Percentiles rank a stretch among this genome's conserved stretches.
Conservation (phyloP, 2,329 filamentous ascomycete species). For the Ophiocordyceps australis region DNA sequence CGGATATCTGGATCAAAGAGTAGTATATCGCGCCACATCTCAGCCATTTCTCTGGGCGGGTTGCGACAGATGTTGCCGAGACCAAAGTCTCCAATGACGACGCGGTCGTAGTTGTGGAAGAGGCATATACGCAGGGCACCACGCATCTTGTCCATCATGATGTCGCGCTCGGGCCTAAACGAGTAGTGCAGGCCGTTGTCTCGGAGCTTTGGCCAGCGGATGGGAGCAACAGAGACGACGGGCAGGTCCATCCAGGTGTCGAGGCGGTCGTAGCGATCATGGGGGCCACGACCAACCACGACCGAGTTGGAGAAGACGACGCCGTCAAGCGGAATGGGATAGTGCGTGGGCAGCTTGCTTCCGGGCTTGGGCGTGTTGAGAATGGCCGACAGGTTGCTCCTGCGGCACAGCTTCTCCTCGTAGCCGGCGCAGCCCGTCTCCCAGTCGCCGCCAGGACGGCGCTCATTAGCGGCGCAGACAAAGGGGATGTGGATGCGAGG, state of each 20-base stretch:
- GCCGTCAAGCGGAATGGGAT: constrained; percentile 52
- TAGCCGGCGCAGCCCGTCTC: constrained; percentile 36
- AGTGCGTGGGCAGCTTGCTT: constrained; percentile 30
- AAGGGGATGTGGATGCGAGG: constrained; percentile 34
- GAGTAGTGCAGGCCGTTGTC: constrained; percentile 50
- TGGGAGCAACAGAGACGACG: constrained; percentile 57
- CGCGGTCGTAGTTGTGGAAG: constrained; percentile 33
- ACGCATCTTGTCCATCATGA: constrained; percentile 57
- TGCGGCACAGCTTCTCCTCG: constrained; percentile 52
- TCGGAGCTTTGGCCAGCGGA: constrained; percentile 55
- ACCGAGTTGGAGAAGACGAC: constrained; percentile 54
- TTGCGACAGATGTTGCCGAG: constrained; percentile 46
- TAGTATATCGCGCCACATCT: constrained; percentile 47
- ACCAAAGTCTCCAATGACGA: constrained; percentile 48
- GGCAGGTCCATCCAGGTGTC: constrained; percentile 39
- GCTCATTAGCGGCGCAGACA: constrained; percentile 60
- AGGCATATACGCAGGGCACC: constrained; percentile 53
- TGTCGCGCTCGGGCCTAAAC: constrained; percentile 50
- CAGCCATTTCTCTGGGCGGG: constrained; percentile 44
- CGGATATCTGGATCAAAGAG: constrained; percentile 43
- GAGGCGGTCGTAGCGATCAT: constrained; percentile 43
- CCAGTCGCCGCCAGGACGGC: constrained; percentile 64
- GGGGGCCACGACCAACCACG: constrained; percentile 55
- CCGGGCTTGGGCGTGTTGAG: constrained; percentile 41
- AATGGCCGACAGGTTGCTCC: constrained; percentile 55